These are phyloP conservation scores for Hypholoma sublateritium DNA, from an alignment of 768 basidiomycete genomes.

Conservation along the genomic window DNA sequence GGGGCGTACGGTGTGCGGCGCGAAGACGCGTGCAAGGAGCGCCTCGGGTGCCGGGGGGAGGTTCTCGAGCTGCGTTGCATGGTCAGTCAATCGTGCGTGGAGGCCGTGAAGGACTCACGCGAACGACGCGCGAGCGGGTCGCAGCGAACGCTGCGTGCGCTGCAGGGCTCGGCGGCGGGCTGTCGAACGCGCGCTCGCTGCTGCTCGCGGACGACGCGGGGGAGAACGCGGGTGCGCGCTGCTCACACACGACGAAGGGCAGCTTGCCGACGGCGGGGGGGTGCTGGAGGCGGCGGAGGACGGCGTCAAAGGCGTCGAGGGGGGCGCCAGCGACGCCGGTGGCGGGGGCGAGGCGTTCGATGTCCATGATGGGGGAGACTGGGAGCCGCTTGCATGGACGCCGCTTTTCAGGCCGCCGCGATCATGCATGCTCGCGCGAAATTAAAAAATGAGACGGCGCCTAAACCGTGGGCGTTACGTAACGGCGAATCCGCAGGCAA, in stretches of 20 bases:
- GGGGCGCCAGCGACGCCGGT: conserved; percentile 13
- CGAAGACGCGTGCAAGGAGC: conserved; percentile 33
- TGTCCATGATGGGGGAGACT: too few relatives aligned
- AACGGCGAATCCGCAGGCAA: not conserved
- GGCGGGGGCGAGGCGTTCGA: conserved; percentile 12
- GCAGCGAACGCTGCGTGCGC: conserved; percentile 38
- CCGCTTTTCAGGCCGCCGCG: conserved; percentile 11
- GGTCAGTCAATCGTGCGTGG: too few relatives aligned
- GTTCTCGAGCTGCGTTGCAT: conserved; percentile 12
- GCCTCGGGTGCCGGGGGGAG: conserved; percentile 36
- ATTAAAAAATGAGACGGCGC: conserved; percentile 12
- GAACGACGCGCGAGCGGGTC: conserved; percentile 54
- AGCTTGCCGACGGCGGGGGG: too few relatives aligned
- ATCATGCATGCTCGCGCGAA: conserved; percentile 6
- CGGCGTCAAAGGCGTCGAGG: not conserved
- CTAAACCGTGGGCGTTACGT: conserved; percentile 18
- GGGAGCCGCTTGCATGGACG: conserved; percentile 10
- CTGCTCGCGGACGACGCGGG: conserved; percentile 33
- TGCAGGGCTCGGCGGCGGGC: conserved; percentile 13
- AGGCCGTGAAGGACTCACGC: conserved; percentile 45
- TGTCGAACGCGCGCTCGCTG: conserved; percentile 19
- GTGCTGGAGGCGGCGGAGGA: not conserved
- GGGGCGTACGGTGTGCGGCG: conserved; percentile 25
- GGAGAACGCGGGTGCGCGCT: conserved; percentile 26
- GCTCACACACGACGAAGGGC: conserved; percentile 20